Evolutionary conservation across 2,329 filamentous ascomycete species (phyloP).

Genomic region (Penicillium decumbens): DNA sequence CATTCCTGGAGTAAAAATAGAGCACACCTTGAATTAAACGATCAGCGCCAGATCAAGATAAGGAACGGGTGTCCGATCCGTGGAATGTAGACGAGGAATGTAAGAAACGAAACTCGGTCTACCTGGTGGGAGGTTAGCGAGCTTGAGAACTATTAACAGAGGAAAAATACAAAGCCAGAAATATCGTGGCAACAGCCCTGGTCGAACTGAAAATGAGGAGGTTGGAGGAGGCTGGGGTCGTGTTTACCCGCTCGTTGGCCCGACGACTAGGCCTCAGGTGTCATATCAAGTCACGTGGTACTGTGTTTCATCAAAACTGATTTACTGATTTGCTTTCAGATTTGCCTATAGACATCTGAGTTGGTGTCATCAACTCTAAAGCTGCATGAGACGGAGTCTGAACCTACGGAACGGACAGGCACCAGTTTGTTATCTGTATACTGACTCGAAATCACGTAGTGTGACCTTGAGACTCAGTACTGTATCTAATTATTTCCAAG

Average conservation of each 20-base stretch:
- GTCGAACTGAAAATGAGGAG: slow-evolving; percentile 30
- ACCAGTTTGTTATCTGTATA: too few species aligned
- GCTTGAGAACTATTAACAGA: slow-evolving; percentile 1
- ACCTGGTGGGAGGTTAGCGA: slow-evolving; percentile 10
- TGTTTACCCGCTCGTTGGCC: slow-evolving; percentile 25
- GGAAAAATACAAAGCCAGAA: slow-evolving; percentile 13
- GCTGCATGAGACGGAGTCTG: too few species aligned
- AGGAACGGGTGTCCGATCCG: slow-evolving; percentile 1
- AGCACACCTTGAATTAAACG: slow-evolving; percentile 13
- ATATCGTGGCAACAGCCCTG: slow-evolving; percentile 9
- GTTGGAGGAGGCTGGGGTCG: slow-evolving; percentile 38
- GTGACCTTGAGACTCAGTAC: too few species aligned
- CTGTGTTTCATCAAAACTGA: not conserved
- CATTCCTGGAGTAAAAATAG: slow-evolving; percentile 1
- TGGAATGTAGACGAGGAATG: slow-evolving; percentile 5
- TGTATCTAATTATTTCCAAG: too few species aligned
- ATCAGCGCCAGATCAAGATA: slow-evolving; percentile 14
- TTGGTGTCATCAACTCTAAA: too few species aligned
- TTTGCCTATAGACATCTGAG: too few species aligned
- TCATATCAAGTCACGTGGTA: not conserved
- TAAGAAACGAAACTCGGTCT: not conserved
- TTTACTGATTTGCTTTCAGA: too few species aligned
- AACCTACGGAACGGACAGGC: too few species aligned
- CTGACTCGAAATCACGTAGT: too few species aligned
- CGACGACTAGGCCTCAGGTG: slow-evolving; percentile 9